These are phyloP conservation scores for Dactylellina drechsleri DNA, from an alignment of 2,329 filamentous ascomycete genomes.

Conservation along the genomic window DNA sequence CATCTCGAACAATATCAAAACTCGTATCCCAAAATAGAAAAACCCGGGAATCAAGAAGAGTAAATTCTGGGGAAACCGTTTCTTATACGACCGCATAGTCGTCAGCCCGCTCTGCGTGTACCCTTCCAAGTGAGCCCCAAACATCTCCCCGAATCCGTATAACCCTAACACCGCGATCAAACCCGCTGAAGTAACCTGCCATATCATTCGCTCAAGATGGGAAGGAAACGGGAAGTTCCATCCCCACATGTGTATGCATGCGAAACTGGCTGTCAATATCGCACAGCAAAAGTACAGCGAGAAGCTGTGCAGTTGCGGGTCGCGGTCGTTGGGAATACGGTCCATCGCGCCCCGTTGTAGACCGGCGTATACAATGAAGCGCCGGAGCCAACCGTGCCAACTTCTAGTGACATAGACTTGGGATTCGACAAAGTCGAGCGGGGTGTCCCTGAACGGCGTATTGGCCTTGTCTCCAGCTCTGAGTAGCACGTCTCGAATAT, in stretches of 20 bases:
- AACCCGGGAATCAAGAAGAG: slow-evolving; percentile 7
- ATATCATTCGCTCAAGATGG: too few relatives aligned
- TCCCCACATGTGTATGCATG: slow-evolving; percentile 54
- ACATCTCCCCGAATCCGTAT: slow-evolving; percentile 14
- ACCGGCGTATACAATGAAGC: slow-evolving; percentile 54
- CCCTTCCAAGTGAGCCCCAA: slow-evolving; percentile 16
- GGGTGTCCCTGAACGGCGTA: slow-evolving; percentile 59
- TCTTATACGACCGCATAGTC: slow-evolving; percentile 11
- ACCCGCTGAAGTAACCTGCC: too few relatives aligned
- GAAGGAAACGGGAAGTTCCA: slow-evolving; percentile 59
- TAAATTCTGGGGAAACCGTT: slow-evolving; percentile 1
- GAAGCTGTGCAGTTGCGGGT: slow-evolving; percentile 31
- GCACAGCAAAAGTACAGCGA: slow-evolving; percentile 33
- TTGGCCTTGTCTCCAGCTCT: slow-evolving; percentile 32
- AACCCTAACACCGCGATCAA: slow-evolving; percentile 1
- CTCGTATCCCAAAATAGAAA: slow-evolving; percentile 7
- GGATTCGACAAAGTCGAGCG: slow-evolving; percentile 60
- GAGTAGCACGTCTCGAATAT: slow-evolving; percentile 54
- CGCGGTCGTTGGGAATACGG: slow-evolving; percentile 57
- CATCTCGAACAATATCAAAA: slow-evolving; percentile 12
- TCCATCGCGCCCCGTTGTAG: slow-evolving; percentile 56
- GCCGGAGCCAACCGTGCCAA: slow-evolving; percentile 57
- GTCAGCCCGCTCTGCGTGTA: slow-evolving; percentile 6
- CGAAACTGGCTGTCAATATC: slow-evolving; percentile 50
- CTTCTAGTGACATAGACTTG: slow-evolving; percentile 55